Percentiles rank a stretch among this genome's conserved stretches.
phyloP scores from a whole-genome alignment of 1,139 yeast species.

The Candida labiduridarum region DNA sequence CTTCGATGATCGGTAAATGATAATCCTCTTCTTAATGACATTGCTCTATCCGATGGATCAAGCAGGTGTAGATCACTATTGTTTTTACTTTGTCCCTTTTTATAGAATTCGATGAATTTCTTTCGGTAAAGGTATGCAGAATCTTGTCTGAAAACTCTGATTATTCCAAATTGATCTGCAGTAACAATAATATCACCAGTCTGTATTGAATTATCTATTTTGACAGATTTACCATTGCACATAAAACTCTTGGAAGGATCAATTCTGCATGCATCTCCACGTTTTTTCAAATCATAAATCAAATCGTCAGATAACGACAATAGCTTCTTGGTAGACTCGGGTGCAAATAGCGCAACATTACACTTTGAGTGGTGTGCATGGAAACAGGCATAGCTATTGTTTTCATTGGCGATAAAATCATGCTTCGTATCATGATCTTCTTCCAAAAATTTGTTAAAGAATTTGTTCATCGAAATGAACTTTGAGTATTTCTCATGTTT shows the following conservation, averaged over 20 bases:
- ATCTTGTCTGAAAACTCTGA: slow-evolving; percentile 81
- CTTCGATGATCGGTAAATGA: slow-evolving; percentile 5
- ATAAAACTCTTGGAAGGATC: slow-evolving; percentile 9
- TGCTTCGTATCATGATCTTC: slow-evolving; percentile 22
- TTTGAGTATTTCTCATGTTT: slow-evolving; percentile 37
- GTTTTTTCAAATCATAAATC: slow-evolving; percentile 59
- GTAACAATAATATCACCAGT: slow-evolving; percentile 64
- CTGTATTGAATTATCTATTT: slow-evolving; percentile 19
- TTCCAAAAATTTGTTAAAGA: slow-evolving; percentile 32
- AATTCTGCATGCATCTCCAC: slow-evolving; percentile 23
- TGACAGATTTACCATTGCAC: slow-evolving; percentile 21
- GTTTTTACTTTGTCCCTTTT: slow-evolving; percentile 12
- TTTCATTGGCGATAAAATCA: slow-evolving; percentile 46
- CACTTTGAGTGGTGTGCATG: slow-evolving; percentile 78
- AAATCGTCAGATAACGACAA: slow-evolving; percentile 77
- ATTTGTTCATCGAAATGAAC: slow-evolving; percentile 35
- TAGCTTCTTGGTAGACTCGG: slow-evolving; percentile 64
- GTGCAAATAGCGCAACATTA: slow-evolving; percentile 80
- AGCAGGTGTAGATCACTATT: slow-evolving; percentile 7
- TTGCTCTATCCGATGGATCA: slow-evolving; percentile 3
- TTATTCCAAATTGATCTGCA: slow-evolving; percentile 72
- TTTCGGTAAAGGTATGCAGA: slow-evolving; percentile 51
- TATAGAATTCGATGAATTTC: slow-evolving; percentile 19
- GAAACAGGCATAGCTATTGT: slow-evolving; percentile 62
- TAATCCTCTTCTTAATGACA: slow-evolving; percentile 8